These are phyloP conservation scores for Zygosaccharomyces siamensis DNA, from an alignment of 805 yeast species.

Conservation along the genomic window DNA sequence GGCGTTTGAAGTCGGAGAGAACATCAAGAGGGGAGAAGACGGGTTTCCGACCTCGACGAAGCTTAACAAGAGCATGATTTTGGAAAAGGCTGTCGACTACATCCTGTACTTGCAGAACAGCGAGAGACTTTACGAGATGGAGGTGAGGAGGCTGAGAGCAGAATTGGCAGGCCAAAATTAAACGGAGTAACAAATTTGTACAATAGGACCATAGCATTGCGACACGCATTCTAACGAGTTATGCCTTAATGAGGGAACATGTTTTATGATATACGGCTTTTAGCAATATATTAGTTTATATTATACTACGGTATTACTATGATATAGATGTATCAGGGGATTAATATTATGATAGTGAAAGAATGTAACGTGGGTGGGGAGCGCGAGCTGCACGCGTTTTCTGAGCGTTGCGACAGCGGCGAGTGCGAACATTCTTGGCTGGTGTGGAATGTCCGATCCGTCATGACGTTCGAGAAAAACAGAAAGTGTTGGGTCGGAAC, in stretches of 20 bases:
- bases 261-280: neutral
- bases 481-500: too few species aligned
- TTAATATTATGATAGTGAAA: too few species aligned
- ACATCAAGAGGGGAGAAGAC: slow-evolving; percentile 9
- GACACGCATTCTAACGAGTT: neutral
- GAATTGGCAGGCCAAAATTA: slow-evolving; percentile 23
- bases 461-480: too few species aligned
- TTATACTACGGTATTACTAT: too few species aligned
- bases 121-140: slow-evolving; percentile 36
- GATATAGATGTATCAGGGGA: too few species aligned
- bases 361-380: too few species aligned
- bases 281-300: too few species aligned
- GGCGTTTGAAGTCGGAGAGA: slow-evolving; percentile 47
- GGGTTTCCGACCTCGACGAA: slow-evolving; percentile 32
- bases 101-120: slow-evolving; percentile 49
- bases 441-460: too few species aligned
- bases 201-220: neutral
- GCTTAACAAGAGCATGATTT: slow-evolving; percentile 60
- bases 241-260: slow-evolving; percentile 1
- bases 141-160: slow-evolving; percentile 31
- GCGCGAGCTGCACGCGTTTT: too few species aligned
- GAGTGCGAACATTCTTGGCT: too few species aligned
- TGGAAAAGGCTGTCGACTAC: slow-evolving; percentile 65
- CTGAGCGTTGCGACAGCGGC: too few species aligned
- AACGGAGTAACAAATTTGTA: neutral